phyloP scores from a whole-genome alignment of 2,329 filamentous ascomycete species.

The Aureobasidium sp. region DNA sequence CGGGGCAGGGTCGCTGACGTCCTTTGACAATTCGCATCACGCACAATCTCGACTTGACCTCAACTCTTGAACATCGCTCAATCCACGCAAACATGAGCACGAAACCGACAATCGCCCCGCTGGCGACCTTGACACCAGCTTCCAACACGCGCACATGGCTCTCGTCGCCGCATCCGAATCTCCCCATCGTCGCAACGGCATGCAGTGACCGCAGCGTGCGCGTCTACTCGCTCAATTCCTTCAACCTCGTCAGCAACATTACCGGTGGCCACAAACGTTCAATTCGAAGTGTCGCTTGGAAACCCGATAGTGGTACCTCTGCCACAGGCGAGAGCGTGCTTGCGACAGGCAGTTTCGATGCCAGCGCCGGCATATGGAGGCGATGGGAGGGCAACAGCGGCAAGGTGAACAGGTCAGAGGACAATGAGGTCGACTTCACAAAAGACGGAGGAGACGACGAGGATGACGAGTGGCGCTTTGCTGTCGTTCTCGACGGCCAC shows the following conservation, averaged over 20 bases:
- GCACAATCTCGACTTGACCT: background rate
- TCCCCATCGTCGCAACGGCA: constrained; percentile 81
- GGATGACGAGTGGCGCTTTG: constrained; percentile 84
- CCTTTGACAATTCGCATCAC: background rate
- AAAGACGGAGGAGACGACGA: constrained; percentile 41
- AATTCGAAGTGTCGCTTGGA: constrained; percentile 82
- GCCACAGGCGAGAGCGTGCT: constrained; percentile 60
- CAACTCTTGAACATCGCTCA: background rate
- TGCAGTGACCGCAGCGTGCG: constrained; percentile 80
- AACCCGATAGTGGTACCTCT: constrained; percentile 47
- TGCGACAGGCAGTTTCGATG: constrained; percentile 89
- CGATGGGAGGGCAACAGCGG: constrained; percentile 59
- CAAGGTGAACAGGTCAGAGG: constrained; percentile 32
- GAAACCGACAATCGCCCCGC: constrained; percentile 28
- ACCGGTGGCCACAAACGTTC: constrained; percentile 85
- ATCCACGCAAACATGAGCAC: background rate
- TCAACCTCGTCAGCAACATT: constrained; percentile 69
- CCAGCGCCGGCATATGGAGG: constrained; percentile 63
- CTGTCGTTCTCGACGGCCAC: constrained; percentile 86
- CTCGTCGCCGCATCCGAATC: constrained; percentile 73
- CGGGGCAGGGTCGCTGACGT: constrained; percentile 5
- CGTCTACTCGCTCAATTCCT: constrained; percentile 77
- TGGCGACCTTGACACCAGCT: constrained; percentile 47
- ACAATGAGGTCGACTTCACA: constrained; percentile 26
- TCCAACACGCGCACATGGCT: constrained; percentile 67